These are phyloP conservation scores for Chaetomium fimeti DNA, from an alignment of 495 filamentous ascomycete genomes.

Conservation along the genomic window DNA sequence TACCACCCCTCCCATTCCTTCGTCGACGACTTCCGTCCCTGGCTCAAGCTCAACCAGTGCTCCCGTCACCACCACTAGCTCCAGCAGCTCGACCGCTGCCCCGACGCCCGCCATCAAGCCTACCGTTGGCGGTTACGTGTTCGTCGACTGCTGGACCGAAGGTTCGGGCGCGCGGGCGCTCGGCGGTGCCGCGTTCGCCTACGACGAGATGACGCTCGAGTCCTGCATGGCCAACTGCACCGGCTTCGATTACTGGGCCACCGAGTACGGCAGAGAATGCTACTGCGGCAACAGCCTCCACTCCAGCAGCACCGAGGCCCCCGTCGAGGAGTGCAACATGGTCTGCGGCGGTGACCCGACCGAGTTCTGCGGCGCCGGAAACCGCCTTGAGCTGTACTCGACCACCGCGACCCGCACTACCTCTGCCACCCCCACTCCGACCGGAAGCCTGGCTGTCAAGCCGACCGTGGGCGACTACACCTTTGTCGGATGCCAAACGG, in stretches of 20 bases:
- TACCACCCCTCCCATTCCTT: conserved; percentile 14
- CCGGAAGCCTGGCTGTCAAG: conserved; percentile 36
- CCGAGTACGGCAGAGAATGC: conserved; percentile 53
- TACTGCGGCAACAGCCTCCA: conserved; percentile 52
- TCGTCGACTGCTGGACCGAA: conserved; percentile 51
- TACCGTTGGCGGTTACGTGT: conserved; percentile 42
- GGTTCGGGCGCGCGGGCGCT: conserved; percentile 44
- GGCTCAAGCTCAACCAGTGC: conserved; percentile 25
- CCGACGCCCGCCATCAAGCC: conserved; percentile 39
- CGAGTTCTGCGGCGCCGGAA: conserved; percentile 48
- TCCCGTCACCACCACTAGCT: conserved; percentile 14
- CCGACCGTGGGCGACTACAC: conserved; percentile 40
- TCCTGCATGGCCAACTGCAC: conserved; percentile 48
- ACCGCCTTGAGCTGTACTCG: conserved; percentile 48
- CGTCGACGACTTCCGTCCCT: conserved; percentile 31
- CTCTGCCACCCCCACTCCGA: conserved; percentile 38
- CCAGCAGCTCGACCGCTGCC: conserved; percentile 23
- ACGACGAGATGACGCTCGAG: conserved; percentile 53
- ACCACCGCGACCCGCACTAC: conserved; percentile 42
- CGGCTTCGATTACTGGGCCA: conserved; percentile 48
- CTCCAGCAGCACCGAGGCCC: conserved; percentile 40
- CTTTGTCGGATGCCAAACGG: conserved; percentile 48
- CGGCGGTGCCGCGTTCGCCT: conserved; percentile 38
- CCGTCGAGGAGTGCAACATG: conserved; percentile 49
- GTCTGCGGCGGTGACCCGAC: conserved; percentile 47